phyloP scores from a whole-genome alignment of 768 basidiomycete species.

The Pleurotus salmoneostramineus region DNA sequence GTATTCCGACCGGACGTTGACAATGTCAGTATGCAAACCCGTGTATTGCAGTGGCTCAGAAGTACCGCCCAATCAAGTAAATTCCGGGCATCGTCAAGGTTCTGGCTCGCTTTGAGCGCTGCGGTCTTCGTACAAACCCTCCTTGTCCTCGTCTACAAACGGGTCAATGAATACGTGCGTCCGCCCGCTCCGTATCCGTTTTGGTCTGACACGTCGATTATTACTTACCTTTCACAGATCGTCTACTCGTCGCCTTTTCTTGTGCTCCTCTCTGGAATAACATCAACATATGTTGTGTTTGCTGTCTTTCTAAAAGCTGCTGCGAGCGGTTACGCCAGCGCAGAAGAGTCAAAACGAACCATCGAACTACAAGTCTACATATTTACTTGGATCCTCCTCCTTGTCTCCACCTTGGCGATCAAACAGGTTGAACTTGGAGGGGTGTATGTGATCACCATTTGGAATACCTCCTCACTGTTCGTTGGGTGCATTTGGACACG shows the following conservation, averaged over 20 bases:
- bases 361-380: constrained; percentile 51
- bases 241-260: constrained; percentile 50
- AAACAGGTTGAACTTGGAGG: constrained; percentile 42
- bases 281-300: constrained; percentile 42
- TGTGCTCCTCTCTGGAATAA: constrained; percentile 41
- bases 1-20: neutral
- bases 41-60: constrained; percentile 21
- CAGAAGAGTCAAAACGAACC: constrained; percentile 41
- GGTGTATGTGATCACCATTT: constrained; percentile 52
- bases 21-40: neutral
- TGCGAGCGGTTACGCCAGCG: constrained; percentile 19
- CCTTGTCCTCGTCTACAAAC: constrained; percentile 45
- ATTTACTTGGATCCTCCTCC: constrained; percentile 53
- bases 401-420: constrained; percentile 43
- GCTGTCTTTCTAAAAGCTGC: constrained; percentile 29
- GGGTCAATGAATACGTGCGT: constrained; percentile 63
- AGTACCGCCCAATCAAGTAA: constrained; percentile 20
- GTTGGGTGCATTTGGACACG: constrained; percentile 24
- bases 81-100: constrained; percentile 50
- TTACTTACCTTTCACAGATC: constrained; percentile 34
- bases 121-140: constrained; percentile 40
- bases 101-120: constrained; percentile 57
- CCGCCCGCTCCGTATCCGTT: neutral
- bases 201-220: constrained; percentile 1
- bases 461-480: constrained; percentile 45